phyloP scores from a whole-genome alignment of 441 rosid genomes.

The Arabidopsis hybrid region DNA sequence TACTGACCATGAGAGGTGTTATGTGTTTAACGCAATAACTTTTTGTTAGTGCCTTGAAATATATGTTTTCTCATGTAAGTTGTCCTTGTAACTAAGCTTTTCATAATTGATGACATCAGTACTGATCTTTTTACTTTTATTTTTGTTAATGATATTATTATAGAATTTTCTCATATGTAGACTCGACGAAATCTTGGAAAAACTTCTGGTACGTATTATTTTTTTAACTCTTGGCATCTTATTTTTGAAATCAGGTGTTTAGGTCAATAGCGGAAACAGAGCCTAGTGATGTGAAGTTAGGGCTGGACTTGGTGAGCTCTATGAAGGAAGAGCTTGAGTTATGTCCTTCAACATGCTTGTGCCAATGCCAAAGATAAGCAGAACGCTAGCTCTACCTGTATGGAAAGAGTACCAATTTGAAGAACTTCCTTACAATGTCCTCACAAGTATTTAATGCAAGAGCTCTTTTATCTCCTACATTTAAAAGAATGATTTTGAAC shows the following conservation, averaged over 20 bases:
- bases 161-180: constrained; percentile 7
- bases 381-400: constrained; percentile 48
- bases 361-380: constrained; percentile 61
- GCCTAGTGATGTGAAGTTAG: constrained; percentile 56
- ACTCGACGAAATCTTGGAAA: constrained; percentile 7
- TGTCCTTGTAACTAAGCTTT: too few species aligned
- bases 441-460: constrained; percentile 63
- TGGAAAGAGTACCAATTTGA: constrained; percentile 75
- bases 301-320: constrained; percentile 67
- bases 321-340: constrained; percentile 68
- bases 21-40: too few species aligned
- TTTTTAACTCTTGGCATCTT: constrained; percentile 11
- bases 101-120: too few species aligned
- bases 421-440: constrained; percentile 65
- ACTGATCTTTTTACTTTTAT: too few species aligned
- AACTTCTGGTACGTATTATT: constrained; percentile 14
- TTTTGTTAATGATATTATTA: not conserved
- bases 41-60: too few species aligned
- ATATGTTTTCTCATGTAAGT: too few species aligned
- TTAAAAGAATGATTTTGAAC: not conserved
- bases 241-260: constrained; percentile 56
- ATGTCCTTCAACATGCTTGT: constrained; percentile 69
- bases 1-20: too few species aligned
- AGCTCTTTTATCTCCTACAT: constrained; percentile 3
- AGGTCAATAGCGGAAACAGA: constrained; percentile 56